Conservation (phyloP, 1,139 yeast genomes). For the Nematodospora anomalae region DNA sequence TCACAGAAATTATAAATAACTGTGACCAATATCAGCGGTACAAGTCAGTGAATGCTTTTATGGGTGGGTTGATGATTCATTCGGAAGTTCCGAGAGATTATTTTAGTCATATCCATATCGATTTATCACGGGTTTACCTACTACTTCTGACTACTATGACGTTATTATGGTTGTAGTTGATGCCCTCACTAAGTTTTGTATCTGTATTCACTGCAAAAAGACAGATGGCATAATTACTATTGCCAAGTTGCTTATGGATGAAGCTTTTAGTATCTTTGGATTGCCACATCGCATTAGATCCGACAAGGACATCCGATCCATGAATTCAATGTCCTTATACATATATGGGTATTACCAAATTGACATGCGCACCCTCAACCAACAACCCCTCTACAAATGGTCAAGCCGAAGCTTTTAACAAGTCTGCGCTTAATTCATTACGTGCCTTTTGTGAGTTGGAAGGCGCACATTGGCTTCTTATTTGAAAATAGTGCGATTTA, state of each 20-base stretch:
- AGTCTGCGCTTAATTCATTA: slow-evolving; percentile 1
- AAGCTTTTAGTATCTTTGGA: slow-evolving; percentile 3
- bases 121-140: slow-evolving; percentile 1
- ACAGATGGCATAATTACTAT: not conserved
- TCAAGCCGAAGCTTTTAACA: slow-evolving; percentile 6
- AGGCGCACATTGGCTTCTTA: slow-evolving; percentile 5
- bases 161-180: not conserved
- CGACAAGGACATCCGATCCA: slow-evolving; percentile 6
- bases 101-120: not conserved
- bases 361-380: slow-evolving; percentile 4
- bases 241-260: slow-evolving; percentile 2
- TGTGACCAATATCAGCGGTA: not conserved
- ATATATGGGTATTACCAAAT: slow-evolving; percentile 4
- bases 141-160: not conserved
- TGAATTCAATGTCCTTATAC: slow-evolving; percentile 1
- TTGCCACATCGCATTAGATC: slow-evolving; percentile 5
- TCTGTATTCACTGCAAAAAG: not conserved
- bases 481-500: slow-evolving; percentile 5
- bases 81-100: not conserved
- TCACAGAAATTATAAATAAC: not conserved
- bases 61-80: not conserved
- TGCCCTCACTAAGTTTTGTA: slow-evolving; percentile 1
- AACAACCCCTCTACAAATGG: slow-evolving; percentile 7
- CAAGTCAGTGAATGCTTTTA: not conserved
- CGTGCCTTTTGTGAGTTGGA: slow-evolving; percentile 3